Evolutionary conservation across 768 basidiomycete genomes (phyloP), one percentile per base, ranked within the genome.

Genomic region (Lactifluus volemus): DNA sequence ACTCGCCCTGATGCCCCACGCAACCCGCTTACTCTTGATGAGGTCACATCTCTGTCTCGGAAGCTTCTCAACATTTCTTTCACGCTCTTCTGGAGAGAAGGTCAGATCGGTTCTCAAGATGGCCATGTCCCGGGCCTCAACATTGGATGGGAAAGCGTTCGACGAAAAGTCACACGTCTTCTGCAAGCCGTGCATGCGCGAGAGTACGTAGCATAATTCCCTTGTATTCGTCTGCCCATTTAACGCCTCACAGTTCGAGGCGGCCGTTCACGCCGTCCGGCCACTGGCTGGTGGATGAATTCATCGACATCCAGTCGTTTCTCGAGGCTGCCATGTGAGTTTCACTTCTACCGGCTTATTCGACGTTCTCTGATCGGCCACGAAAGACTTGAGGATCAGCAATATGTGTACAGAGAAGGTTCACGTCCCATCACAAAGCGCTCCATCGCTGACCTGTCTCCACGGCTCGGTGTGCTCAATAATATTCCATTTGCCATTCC

Each of bases 401-500:
- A 83, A 63, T 71, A 81, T 2, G 72, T 77, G 0, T 65, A 70
- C 21, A 67, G 67, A 0, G 65, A 60, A 9, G 64, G 53, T 11
- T 17, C 55, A 30, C 74, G 74, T 48, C 61, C 67, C 39, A 73
- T 81, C 52, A 79, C 83, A 14, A 88, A 86, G 67, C 86, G 90
- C 5, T 85, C 89, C 65, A 73, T 88, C 47, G 83, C 88, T 0
- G 78, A 83, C 59, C 75, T 98, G 54, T 87, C 88, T 3, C 96
- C 95, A 0, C 84, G 93, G 7, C 79, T 98, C 3, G 92, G 91
- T 2, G 80, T 98, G 30, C 81, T 98, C 55, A 91, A 98, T 76
- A 95, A 98, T 73, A 89, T 98, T 59, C 96, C 95, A 0, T 97
- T 97, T 74, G 84, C 92, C 5, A 88, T 98, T 58, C 95, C 96